Conservation (phyloP, 1,139 yeast genomes). For the Candida glucosophila region DNA sequence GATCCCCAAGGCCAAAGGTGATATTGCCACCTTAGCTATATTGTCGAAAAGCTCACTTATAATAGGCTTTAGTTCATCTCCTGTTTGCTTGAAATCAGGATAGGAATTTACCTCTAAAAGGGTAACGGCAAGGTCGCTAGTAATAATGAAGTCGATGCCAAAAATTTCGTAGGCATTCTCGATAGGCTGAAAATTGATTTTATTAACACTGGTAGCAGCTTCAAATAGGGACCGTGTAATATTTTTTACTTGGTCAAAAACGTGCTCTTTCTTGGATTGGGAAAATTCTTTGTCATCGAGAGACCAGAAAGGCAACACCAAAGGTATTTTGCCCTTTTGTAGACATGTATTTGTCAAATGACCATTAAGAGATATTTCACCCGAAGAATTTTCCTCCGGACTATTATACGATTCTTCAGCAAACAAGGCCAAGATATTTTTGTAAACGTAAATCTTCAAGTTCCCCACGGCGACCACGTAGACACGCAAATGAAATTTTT, state of each 20-base stretch:
- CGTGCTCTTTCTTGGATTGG: slow-evolving; percentile 15
- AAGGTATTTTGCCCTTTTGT: slow-evolving; percentile 44
- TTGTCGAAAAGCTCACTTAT: slow-evolving; percentile 53
- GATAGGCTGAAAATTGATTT: slow-evolving; percentile 83
- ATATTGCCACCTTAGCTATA: slow-evolving; percentile 20
- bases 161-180: slow-evolving; percentile 75
- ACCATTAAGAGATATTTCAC: slow-evolving; percentile 43
- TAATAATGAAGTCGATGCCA: slow-evolving; percentile 82
- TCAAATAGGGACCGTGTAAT: slow-evolving; percentile 65
- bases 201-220: slow-evolving; percentile 77
- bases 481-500: slow-evolving; percentile 82
- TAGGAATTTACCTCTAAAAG: slow-evolving; percentile 84
- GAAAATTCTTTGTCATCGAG: slow-evolving; percentile 34
- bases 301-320: slow-evolving; percentile 61
- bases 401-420: slow-evolving; percentile 46
- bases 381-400: slow-evolving; percentile 24
- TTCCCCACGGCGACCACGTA: slow-evolving; percentile 77
- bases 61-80: slow-evolving; percentile 56
- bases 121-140: slow-evolving; percentile 42
- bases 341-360: slow-evolving; percentile 92
- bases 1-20: slow-evolving; percentile 31
- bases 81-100: slow-evolving; percentile 96
- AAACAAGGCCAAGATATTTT: slow-evolving; percentile 72
- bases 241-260: slow-evolving; percentile 49
- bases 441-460: slow-evolving; percentile 68